These are phyloP conservation scores for Tylopilus felleus DNA, from an alignment of 768 basidiomycete species.

Conservation along the genomic window DNA sequence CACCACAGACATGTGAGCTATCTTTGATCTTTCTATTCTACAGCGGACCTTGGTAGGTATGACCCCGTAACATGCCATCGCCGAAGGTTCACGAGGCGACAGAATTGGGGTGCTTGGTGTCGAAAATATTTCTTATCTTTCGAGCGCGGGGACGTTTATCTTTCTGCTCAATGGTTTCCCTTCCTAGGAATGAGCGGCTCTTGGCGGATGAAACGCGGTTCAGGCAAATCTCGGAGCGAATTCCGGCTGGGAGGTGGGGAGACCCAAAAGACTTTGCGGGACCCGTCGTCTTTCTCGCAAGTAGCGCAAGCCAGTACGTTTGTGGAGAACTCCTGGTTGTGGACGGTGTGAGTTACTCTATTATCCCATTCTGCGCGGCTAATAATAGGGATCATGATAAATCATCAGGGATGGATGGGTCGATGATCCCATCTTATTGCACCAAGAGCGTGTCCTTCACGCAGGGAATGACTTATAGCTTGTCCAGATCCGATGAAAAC, in stretches of 20 bases:
- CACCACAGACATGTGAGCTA: conserved; percentile 76
- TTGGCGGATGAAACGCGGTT: conserved; percentile 58
- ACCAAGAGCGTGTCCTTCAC: background rate
- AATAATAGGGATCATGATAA: conserved; percentile 4
- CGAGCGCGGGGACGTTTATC: conserved; percentile 1
- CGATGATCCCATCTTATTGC: conserved; percentile 28
- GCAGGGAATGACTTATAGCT: conserved; percentile 1
- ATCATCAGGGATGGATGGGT: conserved; percentile 57
- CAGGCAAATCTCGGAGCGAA: conserved; percentile 67
- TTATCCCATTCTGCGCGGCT: conserved; percentile 2
- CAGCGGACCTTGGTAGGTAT: conserved; percentile 1
- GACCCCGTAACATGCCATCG: conserved; percentile 5
- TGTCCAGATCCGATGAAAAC: background rate
- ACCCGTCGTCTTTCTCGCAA: conserved; percentile 63
- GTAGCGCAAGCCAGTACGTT: conserved; percentile 62
- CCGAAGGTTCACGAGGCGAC: background rate
- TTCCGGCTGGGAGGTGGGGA: conserved; percentile 69
- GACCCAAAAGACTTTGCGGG: conserved; percentile 64
- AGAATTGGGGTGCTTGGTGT: conserved; percentile 7
- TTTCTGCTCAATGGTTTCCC: conserved; percentile 13
- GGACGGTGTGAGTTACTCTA: conserved; percentile 54
- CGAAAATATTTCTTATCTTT: conserved; percentile 4
- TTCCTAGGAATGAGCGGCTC: conserved; percentile 59
- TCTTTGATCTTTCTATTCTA: conserved; percentile 16
- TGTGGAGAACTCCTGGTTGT: conserved; percentile 65